phyloP scores from a whole-genome alignment of 73 alveolate genomes.

The Paramecium sonneborni region DNA sequence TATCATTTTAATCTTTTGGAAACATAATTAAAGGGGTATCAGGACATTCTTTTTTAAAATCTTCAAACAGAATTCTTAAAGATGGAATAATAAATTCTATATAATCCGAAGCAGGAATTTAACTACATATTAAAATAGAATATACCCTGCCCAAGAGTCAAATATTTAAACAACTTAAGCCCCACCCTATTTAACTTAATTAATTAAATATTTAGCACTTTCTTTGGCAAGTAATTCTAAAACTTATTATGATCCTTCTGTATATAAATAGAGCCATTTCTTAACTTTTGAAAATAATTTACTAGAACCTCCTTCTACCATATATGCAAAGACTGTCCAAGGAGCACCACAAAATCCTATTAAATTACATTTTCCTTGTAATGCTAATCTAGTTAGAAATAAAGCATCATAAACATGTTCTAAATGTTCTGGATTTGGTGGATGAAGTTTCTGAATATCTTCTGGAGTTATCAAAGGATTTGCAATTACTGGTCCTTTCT shows the following conservation, averaged over 20 bases:
- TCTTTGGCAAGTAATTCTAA: conserved; percentile 62
- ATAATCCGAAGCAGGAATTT: conserved; percentile 62
- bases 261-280: conserved; percentile 72
- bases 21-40: conserved; percentile 76
- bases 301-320: conserved; percentile 80
- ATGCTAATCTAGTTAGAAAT: conserved; percentile 71
- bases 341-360: conserved; percentile 86
- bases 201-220: conserved; percentile 65
- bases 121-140: conserved; percentile 49
- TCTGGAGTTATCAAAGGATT: conserved; percentile 72
- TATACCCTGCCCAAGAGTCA: conserved; percentile 78
- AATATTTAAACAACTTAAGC: conserved; percentile 79
- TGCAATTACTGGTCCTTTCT: conserved; percentile 75
- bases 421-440: conserved; percentile 67
- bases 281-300: conserved; percentile 68
- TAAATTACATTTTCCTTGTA: conserved; percentile 65
- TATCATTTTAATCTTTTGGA: conserved; percentile 67
- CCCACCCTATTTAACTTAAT: conserved; percentile 73
- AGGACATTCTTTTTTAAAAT: conserved; percentile 62
- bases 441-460: conserved; percentile 58
- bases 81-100: conserved; percentile 55
- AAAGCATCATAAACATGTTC: conserved; percentile 76
- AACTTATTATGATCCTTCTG: conserved; percentile 66
- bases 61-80: conserved; percentile 65
- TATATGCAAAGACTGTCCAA: conserved; percentile 77